Percentiles rank a stretch among this genome's conserved stretches.
Evolutionary conservation across 768 basidiomycete species (phyloP).

Genomic region (Lentinula raphanica): DNA sequence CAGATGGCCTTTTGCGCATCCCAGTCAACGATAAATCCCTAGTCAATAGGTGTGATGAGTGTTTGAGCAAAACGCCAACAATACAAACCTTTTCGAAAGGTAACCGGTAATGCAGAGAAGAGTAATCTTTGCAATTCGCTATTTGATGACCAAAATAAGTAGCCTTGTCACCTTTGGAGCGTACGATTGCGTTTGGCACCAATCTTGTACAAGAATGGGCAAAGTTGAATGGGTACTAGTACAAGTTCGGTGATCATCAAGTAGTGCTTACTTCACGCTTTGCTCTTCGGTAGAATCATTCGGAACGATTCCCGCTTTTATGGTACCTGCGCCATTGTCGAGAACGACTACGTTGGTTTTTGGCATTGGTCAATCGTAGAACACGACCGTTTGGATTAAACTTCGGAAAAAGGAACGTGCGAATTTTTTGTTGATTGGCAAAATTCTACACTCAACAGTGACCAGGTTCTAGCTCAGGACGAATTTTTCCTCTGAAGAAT

Average conservation of each 20-base stretch:
- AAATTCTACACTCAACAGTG: not conserved
- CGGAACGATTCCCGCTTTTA: constrained; percentile 3
- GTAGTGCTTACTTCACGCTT: not conserved
- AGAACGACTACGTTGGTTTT: constrained; percentile 4
- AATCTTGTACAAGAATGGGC: constrained; percentile 43
- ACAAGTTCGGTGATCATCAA: not conserved
- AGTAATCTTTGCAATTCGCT: constrained; percentile 68
- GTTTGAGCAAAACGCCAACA: too few species aligned
- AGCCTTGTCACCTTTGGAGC: constrained; percentile 77
- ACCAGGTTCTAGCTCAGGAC: constrained; percentile 2
- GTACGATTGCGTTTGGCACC: constrained; percentile 75
- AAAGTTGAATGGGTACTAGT: not conserved
- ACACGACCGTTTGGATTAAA: not conserved
- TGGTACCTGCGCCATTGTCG: constrained; percentile 10
- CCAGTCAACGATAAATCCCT: constrained; percentile 96
- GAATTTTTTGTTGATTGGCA: not conserved
- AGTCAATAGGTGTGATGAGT: constrained; percentile 19
- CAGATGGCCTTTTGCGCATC: constrained; percentile 92
- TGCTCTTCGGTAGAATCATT: not conserved
- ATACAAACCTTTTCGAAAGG: constrained; percentile 82
- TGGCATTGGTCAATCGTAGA: not conserved
- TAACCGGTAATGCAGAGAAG: constrained; percentile 74
- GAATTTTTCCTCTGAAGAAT: not conserved
- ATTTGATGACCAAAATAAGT: constrained; percentile 88
- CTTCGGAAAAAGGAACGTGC: not conserved